Percentiles rank a stretch among this genome's conserved stretches.
Conservation (phyloP, 2,329 filamentous ascomycete genomes). For the Trichoderma semiorbis region DNA sequence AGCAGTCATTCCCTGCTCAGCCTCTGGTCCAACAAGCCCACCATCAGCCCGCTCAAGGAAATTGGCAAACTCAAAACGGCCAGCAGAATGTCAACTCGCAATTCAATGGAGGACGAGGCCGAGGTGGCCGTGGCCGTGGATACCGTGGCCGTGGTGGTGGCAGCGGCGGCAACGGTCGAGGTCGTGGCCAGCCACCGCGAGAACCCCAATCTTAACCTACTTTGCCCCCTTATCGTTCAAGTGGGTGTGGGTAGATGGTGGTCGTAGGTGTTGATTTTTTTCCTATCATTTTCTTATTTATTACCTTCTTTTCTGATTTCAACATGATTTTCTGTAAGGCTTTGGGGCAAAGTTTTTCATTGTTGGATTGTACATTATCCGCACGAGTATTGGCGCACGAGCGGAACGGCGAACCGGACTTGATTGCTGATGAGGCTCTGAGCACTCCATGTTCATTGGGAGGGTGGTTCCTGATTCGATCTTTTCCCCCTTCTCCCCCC, state of each 20-base stretch:
- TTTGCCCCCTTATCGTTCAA: slow-evolving; percentile 13
- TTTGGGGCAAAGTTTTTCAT: slow-evolving; percentile 27
- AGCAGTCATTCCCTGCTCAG: slow-evolving; percentile 18
- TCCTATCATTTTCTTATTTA: not conserved
- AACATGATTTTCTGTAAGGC: slow-evolving; percentile 31
- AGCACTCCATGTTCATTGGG: slow-evolving; percentile 23
- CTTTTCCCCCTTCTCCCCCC: slow-evolving; percentile 4
- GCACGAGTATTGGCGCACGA: slow-evolving; percentile 37
- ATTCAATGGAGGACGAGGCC: slow-evolving; percentile 36
- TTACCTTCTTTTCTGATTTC: slow-evolving; percentile 20
- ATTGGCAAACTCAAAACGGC: slow-evolving; percentile 41
- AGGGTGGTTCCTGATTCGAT: slow-evolving; percentile 12
- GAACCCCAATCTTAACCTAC: slow-evolving; percentile 35
- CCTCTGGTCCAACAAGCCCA: slow-evolving; percentile 10
- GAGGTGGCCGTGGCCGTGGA: slow-evolving; percentile 38
- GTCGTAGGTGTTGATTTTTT: slow-evolving; percentile 21
- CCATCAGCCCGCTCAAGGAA: slow-evolving; percentile 33
- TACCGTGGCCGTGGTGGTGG: slow-evolving; percentile 38
- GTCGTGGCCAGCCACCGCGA: slow-evolving; percentile 34
- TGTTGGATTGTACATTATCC: slow-evolving; percentile 45
- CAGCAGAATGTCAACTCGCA: slow-evolving; percentile 37
- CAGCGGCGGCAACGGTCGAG: slow-evolving; percentile 32
- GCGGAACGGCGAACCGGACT: slow-evolving; percentile 34
- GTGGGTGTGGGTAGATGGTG: slow-evolving; percentile 26
- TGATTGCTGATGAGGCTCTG: slow-evolving; percentile 31